phyloP scores from a whole-genome alignment of 2,329 filamentous ascomycete genomes.

The Colletotrichum tofieldiae region DNA sequence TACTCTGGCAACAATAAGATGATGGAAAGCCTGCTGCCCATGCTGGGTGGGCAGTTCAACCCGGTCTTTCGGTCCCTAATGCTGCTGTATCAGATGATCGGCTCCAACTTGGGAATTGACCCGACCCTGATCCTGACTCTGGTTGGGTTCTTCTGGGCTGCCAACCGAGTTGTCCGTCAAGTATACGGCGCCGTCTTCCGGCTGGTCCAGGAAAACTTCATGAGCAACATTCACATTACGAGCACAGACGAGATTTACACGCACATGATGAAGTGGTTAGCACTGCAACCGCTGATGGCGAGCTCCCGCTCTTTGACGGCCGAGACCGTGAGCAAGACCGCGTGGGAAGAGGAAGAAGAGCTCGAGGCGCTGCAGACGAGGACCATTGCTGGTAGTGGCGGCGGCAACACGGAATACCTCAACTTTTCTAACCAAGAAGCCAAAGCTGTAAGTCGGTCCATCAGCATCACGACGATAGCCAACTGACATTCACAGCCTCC shows the following conservation, averaged over 20 bases:
- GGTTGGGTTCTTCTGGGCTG: constrained; percentile 64
- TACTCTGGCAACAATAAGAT: constrained; percentile 38
- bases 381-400: constrained; percentile 55
- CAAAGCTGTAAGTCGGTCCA: constrained; percentile 57
- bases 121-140: constrained; percentile 63
- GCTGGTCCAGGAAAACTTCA: constrained; percentile 63
- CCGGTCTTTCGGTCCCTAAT: constrained; percentile 42
- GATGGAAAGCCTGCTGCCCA: constrained; percentile 40
- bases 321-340: constrained; percentile 68
- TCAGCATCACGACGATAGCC: background rate
- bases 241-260: constrained; percentile 72
- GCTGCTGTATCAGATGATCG: constrained; percentile 62
- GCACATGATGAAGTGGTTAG: constrained; percentile 73
- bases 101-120: constrained; percentile 63
- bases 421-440: constrained; percentile 74
- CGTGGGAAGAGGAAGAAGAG: constrained; percentile 71
- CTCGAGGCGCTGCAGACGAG: constrained; percentile 56
- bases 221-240: constrained; percentile 67
- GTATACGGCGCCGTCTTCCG: constrained; percentile 53
- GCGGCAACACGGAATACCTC: constrained; percentile 59
- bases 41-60: constrained; percentile 44
- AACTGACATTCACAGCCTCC: constrained; percentile 57
- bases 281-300: constrained; percentile 65
- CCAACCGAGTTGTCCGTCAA: constrained; percentile 55
- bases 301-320: constrained; percentile 69